Conservation (phyloP, 768 basidiomycete genomes). For the Sporobolomyces pararoseus region DNA sequence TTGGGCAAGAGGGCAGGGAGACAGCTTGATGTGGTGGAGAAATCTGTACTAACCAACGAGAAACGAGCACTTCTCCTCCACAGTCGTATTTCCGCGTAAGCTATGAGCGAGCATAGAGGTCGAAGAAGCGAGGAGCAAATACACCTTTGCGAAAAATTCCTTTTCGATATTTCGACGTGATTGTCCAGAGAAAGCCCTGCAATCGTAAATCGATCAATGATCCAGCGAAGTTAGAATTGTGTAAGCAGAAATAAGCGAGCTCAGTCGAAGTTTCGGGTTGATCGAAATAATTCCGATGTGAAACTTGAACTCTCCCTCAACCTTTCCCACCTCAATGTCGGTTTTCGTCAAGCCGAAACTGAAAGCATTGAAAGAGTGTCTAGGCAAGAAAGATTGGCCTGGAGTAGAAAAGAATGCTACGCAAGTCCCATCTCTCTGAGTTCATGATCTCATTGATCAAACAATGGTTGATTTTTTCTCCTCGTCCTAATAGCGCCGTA, state of each 20-base stretch:
- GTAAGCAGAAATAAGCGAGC: too few species aligned
- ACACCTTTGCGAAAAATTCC: too few species aligned
- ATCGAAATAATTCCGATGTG: too few species aligned
- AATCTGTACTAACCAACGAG: too few species aligned
- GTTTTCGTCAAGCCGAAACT: conserved; percentile 61
- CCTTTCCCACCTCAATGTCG: conserved; percentile 8
- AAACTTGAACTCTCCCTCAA: neutral
- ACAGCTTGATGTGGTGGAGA: conserved; percentile 9
- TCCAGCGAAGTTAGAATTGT: neutral
- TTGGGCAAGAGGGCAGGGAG: conserved; percentile 13
- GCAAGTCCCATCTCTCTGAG: conserved; percentile 51
- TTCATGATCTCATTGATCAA: conserved; percentile 47
- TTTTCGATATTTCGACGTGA: too few species aligned
- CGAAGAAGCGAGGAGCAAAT: too few species aligned
- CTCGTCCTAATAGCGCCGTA: conserved; percentile 32
- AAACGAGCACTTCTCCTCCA: too few species aligned
- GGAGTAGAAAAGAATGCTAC: conserved; percentile 64
- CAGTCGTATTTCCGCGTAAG: too few species aligned
- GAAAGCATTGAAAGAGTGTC: conserved; percentile 70
- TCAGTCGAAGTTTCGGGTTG: neutral
- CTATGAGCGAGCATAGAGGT: too few species aligned
- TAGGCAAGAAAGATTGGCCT: conserved; percentile 70
- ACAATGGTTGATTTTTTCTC: conserved; percentile 52
- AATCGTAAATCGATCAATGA: too few species aligned
- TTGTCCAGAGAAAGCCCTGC: too few species aligned